Percentiles rank a stretch among this genome's conserved stretches.
Evolutionary conservation across 495 filamentous ascomycete species (phyloP).

Genomic region (Sporormia fimetaria): DNA sequence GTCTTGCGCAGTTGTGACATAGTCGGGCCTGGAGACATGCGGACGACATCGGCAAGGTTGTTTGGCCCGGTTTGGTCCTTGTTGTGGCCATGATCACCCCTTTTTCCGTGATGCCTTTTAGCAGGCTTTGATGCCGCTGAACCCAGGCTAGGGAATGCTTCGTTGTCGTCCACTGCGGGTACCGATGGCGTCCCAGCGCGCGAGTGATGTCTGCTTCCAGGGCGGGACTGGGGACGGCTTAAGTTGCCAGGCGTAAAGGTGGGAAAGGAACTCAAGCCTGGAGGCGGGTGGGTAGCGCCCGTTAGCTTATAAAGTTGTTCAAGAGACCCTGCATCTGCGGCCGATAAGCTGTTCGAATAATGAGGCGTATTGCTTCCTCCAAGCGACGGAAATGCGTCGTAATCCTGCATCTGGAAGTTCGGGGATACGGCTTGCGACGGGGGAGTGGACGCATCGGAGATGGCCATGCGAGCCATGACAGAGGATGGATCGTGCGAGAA

Average conservation of each 20-base stretch:
- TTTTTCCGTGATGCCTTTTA: constrained; percentile 86
- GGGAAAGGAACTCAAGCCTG: constrained; percentile 43
- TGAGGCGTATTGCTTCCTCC: constrained; percentile 39
- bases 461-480: constrained; percentile 32
- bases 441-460: constrained; percentile 42
- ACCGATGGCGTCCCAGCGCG: constrained; percentile 54
- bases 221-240: constrained; percentile 67
- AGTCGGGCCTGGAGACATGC: constrained; percentile 74
- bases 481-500: constrained; percentile 90
- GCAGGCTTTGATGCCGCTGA: constrained; percentile 60
- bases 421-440: constrained; percentile 44
- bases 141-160: constrained; percentile 90
- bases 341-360: constrained; percentile 40
- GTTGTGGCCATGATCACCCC: constrained; percentile 63
- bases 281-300: constrained; percentile 43
- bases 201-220: constrained; percentile 72
- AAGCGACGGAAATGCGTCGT: constrained; percentile 78
- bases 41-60: constrained; percentile 89
- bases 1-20: constrained; percentile 32
- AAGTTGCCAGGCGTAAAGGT: constrained; percentile 26
- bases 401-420: constrained; percentile 76
- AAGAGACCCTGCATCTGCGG: constrained; percentile 41
- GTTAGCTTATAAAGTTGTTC: constrained; percentile 22
- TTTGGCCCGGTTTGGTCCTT: constrained; percentile 51
- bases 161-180: constrained; percentile 79